Conservation (phyloP, 2,329 filamentous ascomycete species). For the Fusarium burgessii region DNA sequence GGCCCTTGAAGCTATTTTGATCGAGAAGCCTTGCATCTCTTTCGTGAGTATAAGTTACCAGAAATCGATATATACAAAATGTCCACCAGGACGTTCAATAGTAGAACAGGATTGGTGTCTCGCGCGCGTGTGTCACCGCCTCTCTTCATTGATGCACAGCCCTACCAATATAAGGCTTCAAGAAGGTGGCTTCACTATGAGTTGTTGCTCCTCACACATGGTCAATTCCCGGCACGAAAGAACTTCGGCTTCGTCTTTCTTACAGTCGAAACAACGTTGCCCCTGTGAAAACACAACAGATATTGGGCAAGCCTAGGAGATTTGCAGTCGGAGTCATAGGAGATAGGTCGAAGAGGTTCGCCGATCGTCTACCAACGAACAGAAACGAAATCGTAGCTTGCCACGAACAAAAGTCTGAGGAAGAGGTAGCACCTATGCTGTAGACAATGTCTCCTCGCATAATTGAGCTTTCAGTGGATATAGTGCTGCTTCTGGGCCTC, state of each 20-base stretch:
- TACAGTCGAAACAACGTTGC: not conserved
- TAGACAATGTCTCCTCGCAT: not conserved
- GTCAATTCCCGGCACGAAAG: not conserved
- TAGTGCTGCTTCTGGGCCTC: not conserved
- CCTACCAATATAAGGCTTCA: not conserved
- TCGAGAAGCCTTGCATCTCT: not conserved
- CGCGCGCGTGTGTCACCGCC: not conserved
- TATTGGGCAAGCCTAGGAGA: too few species aligned
- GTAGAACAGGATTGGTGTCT: not conserved
- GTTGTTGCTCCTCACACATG: not conserved
- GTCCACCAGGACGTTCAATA: not conserved
- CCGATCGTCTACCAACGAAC: not conserved
- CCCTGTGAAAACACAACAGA: too few species aligned
- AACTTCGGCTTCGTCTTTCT: not conserved
- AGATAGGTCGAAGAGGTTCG: not conserved
- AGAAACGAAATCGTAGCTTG: not conserved
- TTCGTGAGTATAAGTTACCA: not conserved
- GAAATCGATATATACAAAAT: not conserved
- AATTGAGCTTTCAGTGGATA: not conserved
- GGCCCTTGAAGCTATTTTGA: not conserved
- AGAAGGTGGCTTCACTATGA: not conserved
- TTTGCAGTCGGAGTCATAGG: not conserved
- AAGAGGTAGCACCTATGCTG: not conserved
- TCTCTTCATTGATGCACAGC: not conserved
- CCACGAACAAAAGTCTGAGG: not conserved